Percentiles rank a stretch among this genome's conserved stretches.
These are phyloP conservation scores for Tetracentron sinense DNA, from an alignment of 164 flowering plant genomes.

Conservation along the genomic window DNA sequence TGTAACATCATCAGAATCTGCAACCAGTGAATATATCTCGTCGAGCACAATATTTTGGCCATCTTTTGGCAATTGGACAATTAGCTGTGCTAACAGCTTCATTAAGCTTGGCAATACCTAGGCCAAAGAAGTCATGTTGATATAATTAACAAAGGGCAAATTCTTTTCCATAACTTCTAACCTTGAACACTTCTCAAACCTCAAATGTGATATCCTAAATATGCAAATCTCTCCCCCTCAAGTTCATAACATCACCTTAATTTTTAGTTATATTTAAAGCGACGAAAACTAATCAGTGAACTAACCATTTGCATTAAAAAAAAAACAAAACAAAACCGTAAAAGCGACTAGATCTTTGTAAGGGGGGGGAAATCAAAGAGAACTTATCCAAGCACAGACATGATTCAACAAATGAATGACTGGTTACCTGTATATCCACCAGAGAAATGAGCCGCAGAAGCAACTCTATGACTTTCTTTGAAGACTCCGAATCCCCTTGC, in stretches of 20 bases:
- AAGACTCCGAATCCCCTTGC: slow-evolving; percentile 70
- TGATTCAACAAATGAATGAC: not conserved
- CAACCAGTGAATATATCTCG: slow-evolving; percentile 65
- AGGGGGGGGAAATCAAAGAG: no score
- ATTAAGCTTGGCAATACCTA: slow-evolving; percentile 84
- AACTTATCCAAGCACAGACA: not conserved
- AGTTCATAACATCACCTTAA: no score
- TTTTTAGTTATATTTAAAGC: no score
- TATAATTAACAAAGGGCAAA: not conserved
- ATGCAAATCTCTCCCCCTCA: no score
- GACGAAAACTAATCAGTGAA: no score
- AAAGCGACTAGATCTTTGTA: no score
- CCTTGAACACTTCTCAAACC: not conserved
- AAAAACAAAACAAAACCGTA: no score
- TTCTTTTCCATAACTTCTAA: not conserved
- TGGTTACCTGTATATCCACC: slow-evolving; percentile 82
- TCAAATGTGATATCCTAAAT: no score
- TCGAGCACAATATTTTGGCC: slow-evolving; percentile 65
- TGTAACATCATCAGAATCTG: slow-evolving; percentile 90
- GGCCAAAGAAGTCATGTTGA: slow-evolving; percentile 4
- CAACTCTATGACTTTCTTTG: slow-evolving; percentile 64
- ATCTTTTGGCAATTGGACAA: slow-evolving; percentile 54
- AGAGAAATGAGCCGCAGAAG: slow-evolving; percentile 65
- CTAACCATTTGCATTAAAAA: no score
- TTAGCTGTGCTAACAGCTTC: slow-evolving; percentile 66